Evolutionary conservation across 169 alveolate genomes (phyloP), one percentile per base, ranked within the genome.

Genomic region (Cyclospora cayetanensis): DNA sequence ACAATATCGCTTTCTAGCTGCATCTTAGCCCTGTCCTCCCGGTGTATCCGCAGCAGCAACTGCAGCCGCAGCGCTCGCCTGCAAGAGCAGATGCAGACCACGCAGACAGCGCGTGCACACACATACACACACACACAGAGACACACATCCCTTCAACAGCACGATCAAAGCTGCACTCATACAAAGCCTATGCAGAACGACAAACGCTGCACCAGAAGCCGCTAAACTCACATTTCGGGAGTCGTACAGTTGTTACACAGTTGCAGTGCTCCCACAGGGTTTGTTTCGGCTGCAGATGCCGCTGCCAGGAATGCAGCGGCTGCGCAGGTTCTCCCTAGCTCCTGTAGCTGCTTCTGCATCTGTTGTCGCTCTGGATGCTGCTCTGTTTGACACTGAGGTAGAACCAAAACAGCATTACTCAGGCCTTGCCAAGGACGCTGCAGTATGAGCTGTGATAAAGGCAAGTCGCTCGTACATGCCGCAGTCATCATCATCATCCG

Each of bases 31-130:
- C 35, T 20, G 72, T 60, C 72, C 35, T 60, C 72, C 35, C 72
- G 72, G 72, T 60, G 72, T 60, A 60, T 60, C 72, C 72, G 72
- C 72, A 60, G 72, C 72, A 60, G 72, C 72, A 60, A 31, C n/a
- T 20, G 31, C 72, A 60, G 12, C 31, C 72, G 72, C 27, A 60
- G 72, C 5, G 72, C 72, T 12, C 72, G 72, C 72, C 72, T 60
- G 72, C 72, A 60, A 31, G n/a, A 46, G 60, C 60, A 46, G 60
- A 7, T 11, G 60, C 60, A 46, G 60, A n/a, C n/a, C n/a, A n/a
- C n/a, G n/a, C n/a, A n/a, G n/a, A n/a, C 72, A 60, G 72, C n/a
- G 27, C 34, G 34, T n/a, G n/a, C n/a, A n/a, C n/a, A n/a, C n/a
- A n/a, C n/a, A n/a, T n/a, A n/a, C n/a, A n/a, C n/a, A n/a, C n/a